Base-by-base conservation (phyloP, 2,329 filamentous ascomycete species). In the Penicillium verrucosum region DNA sequence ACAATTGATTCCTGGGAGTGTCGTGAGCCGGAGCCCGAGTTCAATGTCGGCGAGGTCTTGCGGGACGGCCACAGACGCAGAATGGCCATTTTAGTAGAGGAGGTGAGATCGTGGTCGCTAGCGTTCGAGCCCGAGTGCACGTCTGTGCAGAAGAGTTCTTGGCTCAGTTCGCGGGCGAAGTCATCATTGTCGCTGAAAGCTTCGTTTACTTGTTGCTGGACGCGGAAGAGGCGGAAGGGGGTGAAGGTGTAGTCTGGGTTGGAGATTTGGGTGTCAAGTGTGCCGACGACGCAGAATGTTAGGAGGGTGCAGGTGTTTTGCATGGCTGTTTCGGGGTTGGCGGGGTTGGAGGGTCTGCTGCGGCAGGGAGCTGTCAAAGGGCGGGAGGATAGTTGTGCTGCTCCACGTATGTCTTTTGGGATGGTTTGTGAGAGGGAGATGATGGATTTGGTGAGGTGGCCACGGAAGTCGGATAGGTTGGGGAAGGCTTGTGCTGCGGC, bases 151-250 rank as follows among this genome's bases (percentile, higher is more conserved):
- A 80, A 80, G 56, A 89, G 80, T 59, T 89, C 86, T 58, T 82
- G 80, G 64, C 86, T 82, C 2, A 87, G 78, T 32, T 80, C 80
- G 55, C 83, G 80, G 1, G 81, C 79, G 64, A 90, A 89, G 2
- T 79, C 80, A 5, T 83, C 78, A 43, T 85, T 80, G 60, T 85
- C 82, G 0, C 78, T 73, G 32, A 80, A 77, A 57, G 78, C 79
- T 29, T 80, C 76, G 63, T 85, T 82, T 0, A 84, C 80, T 59
- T 87, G 81, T 70, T 90, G 88, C 56, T 86, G 85, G 8, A 82
- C 77, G 61, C 83, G 85, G 75, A 89, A 89, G 61, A 89, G 85
- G 43, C 75, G 81, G 30, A 89, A 74, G 0, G 87, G 85, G 1
- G 82, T 78, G 61, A 88, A 87, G 54, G 81, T 78, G 65, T 83